Evolutionary conservation across 1,284 basidiomycete genomes (phyloP).

Genomic region (Athelia sp.): DNA sequence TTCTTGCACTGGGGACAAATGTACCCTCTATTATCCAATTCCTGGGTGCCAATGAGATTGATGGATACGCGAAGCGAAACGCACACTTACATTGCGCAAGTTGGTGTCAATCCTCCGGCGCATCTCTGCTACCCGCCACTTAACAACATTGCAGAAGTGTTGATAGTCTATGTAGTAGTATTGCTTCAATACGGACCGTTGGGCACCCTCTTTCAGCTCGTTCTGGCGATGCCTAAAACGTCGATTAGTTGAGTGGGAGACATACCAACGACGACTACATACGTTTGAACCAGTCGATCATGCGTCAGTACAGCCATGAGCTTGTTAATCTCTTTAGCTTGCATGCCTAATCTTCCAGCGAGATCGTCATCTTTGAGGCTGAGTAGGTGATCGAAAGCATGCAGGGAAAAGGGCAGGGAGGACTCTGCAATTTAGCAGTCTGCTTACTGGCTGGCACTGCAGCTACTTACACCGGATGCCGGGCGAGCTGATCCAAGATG

Average conservation of each 20-base stretch:
- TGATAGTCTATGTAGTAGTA: conserved; percentile 98
- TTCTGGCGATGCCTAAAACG: conserved; percentile 43
- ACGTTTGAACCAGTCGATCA: conserved; percentile 84
- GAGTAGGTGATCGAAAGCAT: conserved; percentile 20
- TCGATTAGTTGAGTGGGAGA: not conserved
- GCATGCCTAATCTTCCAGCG: conserved; percentile 81
- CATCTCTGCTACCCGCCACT: conserved; percentile 97
- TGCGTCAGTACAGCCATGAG: conserved; percentile 83
- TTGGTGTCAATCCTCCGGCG: conserved; percentile 84
- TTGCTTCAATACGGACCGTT: conserved; percentile 74
- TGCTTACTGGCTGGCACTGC: conserved; percentile 18
- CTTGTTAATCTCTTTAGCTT: conserved; percentile 92
- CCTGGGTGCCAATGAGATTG: conserved; percentile 39
- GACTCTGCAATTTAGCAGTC: conserved; percentile 10
- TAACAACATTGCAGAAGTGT: conserved; percentile 94
- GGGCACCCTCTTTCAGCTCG: conserved; percentile 79
- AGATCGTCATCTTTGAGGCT: conserved; percentile 92
- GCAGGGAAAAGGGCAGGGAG: conserved; percentile 11
- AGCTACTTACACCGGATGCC: conserved; percentile 85
- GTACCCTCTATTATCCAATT: conserved; percentile 94
- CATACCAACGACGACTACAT: conserved; percentile 25
- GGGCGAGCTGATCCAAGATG: conserved; percentile 89
- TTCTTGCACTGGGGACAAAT: conserved; percentile 88
- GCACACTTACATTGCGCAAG: conserved; percentile 66
- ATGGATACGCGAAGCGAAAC: conserved; percentile 5